phyloP scores from a whole-genome alignment of 2,329 filamentous ascomycete genomes.

The Seiridium cupressi region DNA sequence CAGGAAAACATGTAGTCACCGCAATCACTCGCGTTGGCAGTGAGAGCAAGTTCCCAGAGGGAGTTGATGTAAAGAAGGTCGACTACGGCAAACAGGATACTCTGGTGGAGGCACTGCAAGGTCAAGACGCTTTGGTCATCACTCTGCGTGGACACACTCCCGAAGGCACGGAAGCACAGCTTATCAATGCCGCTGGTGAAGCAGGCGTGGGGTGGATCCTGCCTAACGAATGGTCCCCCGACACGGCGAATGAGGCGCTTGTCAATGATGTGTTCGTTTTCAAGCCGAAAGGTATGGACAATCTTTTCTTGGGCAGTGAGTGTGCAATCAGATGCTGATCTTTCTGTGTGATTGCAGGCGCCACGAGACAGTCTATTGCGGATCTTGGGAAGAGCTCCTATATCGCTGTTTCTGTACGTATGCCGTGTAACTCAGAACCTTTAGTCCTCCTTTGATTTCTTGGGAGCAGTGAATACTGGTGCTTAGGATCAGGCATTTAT shows the following conservation, averaged over 20 bases:
- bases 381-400: constrained; percentile 37
- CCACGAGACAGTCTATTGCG: constrained; percentile 35
- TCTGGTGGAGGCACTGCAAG: constrained; percentile 47
- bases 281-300: constrained; percentile 16
- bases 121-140: constrained; percentile 57
- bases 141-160: constrained; percentile 44
- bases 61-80: constrained; percentile 40
- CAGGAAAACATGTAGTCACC: constrained; percentile 49
- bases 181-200: constrained; percentile 53
- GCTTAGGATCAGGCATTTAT: too few species aligned
- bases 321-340: background rate
- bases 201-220: constrained; percentile 55
- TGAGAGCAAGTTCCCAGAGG: constrained; percentile 39
- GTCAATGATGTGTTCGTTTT: constrained; percentile 28
- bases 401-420: constrained; percentile 32
- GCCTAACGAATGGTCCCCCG: constrained; percentile 45
- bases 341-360: background rate
- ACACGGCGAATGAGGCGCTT: constrained; percentile 35
- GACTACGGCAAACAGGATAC: constrained; percentile 42
- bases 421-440: too few species aligned
- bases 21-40: constrained; percentile 47
- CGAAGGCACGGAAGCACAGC: constrained; percentile 42
- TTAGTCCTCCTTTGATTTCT: too few species aligned
- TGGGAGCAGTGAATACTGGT: too few species aligned
- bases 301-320: background rate